Percentiles rank a stretch among this genome's conserved stretches.
These are phyloP conservation scores for Rheum nobile DNA, from an alignment of 148 eudicot genomes.

Conservation along the genomic window DNA sequence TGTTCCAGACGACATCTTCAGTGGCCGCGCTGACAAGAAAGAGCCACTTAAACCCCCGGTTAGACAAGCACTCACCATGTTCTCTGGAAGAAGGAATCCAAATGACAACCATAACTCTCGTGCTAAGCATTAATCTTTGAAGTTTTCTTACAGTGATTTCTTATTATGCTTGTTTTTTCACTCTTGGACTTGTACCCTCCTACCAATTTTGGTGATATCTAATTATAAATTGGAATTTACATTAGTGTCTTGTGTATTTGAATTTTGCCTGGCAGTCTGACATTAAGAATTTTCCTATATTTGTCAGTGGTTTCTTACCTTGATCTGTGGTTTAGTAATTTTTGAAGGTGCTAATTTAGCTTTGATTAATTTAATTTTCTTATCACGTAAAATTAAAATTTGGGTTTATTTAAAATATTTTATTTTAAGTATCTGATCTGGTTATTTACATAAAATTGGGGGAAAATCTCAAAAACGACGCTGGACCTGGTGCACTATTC, in stretches of 20 bases:
- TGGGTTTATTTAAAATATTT: no score
- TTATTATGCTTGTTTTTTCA: background rate
- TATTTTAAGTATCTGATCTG: no score
- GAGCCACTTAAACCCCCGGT: conserved; percentile 68
- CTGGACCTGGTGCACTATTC: no score
- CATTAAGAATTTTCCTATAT: background rate
- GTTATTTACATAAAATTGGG: no score
- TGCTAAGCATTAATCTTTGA: conserved; percentile 26
- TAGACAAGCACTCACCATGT: conserved; percentile 74
- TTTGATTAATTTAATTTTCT: no score
- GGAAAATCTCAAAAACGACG: no score
- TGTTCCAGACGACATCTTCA: conserved; percentile 38
- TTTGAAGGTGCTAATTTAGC: background rate
- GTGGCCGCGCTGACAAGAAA: conserved; percentile 51
- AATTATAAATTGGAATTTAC: background rate
- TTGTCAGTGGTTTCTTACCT: background rate
- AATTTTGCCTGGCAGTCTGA: background rate
- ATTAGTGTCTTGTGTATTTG: background rate
- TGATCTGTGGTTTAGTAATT: background rate
- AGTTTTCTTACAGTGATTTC: background rate
- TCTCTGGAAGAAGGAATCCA: conserved; percentile 80
- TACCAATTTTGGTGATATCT: background rate
- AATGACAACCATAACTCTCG: conserved; percentile 85
- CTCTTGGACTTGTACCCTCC: background rate
- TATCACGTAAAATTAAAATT: background rate